Base-by-base conservation (phyloP, 352 stramenopile species). In the Pythium scleroteichum region DNA sequence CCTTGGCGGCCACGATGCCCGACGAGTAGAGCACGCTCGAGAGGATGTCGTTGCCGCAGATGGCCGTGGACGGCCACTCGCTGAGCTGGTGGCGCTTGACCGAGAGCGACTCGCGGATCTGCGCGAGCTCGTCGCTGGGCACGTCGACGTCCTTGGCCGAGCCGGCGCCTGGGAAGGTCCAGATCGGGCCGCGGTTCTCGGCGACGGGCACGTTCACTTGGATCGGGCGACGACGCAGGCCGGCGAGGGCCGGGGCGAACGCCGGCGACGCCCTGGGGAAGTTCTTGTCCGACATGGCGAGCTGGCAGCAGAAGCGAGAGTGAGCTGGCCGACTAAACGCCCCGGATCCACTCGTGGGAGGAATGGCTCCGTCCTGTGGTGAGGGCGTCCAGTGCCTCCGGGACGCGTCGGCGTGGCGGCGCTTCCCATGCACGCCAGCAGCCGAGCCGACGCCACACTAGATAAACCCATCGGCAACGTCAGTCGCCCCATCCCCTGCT, bases 21-120 rank as follows among this genome's bases (percentile, higher is more conserved):
- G 70, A 64, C 0, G 71, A 76, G 42, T 91, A 90, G 38, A 91
- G 72, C 44, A 76, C 85, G 46, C 78, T 92, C 23, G 71, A 74
- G 13, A 92, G 69, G 60, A 95, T 88, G 49, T 95, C 85, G 63
- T 95, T 95, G 1, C 87, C 87, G 48, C 73, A 88, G 59, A 95
- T 95, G 2, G 79, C 77, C 16, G 86, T 95, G 2, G 86, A 85
- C 35, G 78, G 69, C 66, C 82, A 88, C 68, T 92, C 72, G 23
- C 64, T 65, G 26, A 94, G 73, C 44, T 40, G 44, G 19, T 76
- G 68, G n/a, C 59, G 58, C 7, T 59, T 59, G 39, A 19, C 52
- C 24, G 22, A 27, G n/a, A 59, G 52, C 26, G 41, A 23, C n/a
- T 51, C 52, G 17, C 52, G 52, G 23, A 59, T 59, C 26, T 44